A percentile compares a stretch with the other conserved stretches of the same genome.
Evolutionary conservation across 148 eudicot species (phyloP).

Genomic region (Euryodendron excelsum): DNA sequence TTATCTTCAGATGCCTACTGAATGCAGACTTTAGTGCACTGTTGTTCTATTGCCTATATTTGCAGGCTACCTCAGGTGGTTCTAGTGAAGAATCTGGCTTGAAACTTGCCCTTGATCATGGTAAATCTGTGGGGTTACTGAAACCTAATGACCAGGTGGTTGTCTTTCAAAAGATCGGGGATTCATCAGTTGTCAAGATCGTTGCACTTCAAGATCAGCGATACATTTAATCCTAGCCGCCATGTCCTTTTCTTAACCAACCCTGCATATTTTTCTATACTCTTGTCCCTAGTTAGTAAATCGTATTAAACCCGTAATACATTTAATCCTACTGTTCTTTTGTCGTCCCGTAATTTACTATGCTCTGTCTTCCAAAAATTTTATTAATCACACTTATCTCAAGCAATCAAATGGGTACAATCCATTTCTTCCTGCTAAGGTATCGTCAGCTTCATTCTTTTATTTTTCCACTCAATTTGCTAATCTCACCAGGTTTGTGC

Average conservation of each 20-base stretch:
- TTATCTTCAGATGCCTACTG: not conserved
- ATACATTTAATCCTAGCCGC: not conserved
- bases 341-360: too few relatives aligned
- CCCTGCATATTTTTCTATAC: not conserved
- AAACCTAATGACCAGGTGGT: slow-evolving; percentile 51
- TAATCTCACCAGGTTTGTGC: not conserved
- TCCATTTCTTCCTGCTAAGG: not conserved
- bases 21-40: not conserved
- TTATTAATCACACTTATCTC: not conserved
- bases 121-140: slow-evolving; percentile 47
- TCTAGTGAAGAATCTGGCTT: slow-evolving; percentile 50
- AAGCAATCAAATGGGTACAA: too few relatives aligned
- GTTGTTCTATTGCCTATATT: not conserved
- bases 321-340: too few relatives aligned
- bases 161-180: slow-evolving; percentile 57
- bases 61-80: slow-evolving; percentile 41
- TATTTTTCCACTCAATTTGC: too few relatives aligned
- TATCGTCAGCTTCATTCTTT: too few relatives aligned
- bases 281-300: too few relatives aligned
- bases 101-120: slow-evolving; percentile 49
- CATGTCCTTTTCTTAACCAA: not conserved
- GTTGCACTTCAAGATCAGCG: slow-evolving; percentile 34
- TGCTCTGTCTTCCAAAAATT: not conserved
- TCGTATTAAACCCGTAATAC: too few relatives aligned
- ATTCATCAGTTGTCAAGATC: slow-evolving; percentile 49